Base-by-base conservation (phyloP, 345 rosid genomes). In the Eucalyptus marginata region DNA sequence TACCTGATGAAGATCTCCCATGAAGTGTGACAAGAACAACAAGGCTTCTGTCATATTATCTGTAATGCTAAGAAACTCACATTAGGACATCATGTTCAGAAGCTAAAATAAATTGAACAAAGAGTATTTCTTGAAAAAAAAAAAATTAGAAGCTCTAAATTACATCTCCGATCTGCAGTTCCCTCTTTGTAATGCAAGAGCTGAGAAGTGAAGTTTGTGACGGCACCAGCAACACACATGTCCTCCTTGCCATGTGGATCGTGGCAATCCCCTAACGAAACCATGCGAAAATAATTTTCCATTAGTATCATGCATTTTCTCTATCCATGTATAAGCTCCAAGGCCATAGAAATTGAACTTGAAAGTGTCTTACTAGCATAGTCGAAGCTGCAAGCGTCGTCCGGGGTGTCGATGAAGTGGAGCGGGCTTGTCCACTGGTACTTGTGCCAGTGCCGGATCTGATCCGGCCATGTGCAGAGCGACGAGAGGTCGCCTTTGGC, bases 1-100 rank as follows among this genome's bases (percentile, higher is more conserved):
- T 89, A 96, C 98, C 98, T 97, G 99, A 90, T 96, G 98, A 87
- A 97, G 92, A 89, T 96, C 99, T 89, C 99, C 99, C 96, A 96
- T 94, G 93, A 96, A 97, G 89, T 97, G 99, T 27, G 99, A 96
- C 90, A 96, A 91, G 93, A 97, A 97, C 88, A 97, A 86, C 89
- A 97, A 91, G 68, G 99, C 98, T 91, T 97, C 99, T 3, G 99
- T 97, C 95, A 97, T 93, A 89, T 96, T 97, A 93, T 96, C 99
- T 97, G 92, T 90, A 62, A 20, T 49, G 87, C 40, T 49, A 85
- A 25, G 20, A n/a, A 54, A 46, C 36, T 22, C 10, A 31, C 44
- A 46, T 49, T 43, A 59, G 76, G 59, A 83, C 14, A 43, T 86
- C 36, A 47, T 76, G 84, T 16, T 46, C 56, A 27, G 27, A 15